Percentiles rank a stretch among this genome's conserved stretches.
Evolutionary conservation across 805 yeast species (phyloP).

Genomic region (Saccharomycopsis sp.): DNA sequence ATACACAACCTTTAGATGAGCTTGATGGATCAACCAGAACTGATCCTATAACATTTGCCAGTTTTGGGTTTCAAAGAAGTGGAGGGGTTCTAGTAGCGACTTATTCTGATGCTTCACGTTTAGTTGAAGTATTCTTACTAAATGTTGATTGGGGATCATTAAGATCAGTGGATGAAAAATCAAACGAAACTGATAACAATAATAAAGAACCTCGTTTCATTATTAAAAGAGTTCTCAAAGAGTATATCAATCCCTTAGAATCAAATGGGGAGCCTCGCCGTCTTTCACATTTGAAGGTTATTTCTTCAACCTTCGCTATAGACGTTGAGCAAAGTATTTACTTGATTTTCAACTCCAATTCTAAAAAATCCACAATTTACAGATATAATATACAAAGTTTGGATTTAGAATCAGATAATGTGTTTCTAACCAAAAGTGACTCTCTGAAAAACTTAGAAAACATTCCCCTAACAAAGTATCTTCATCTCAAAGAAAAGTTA

Average conservation of each 20-base stretch:
- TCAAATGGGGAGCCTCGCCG: slow-evolving; percentile 19
- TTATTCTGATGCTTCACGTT: slow-evolving; percentile 27
- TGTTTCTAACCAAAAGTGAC: no score
- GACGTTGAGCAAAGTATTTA: slow-evolving; percentile 34
- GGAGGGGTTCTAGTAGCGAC: slow-evolving; percentile 35
- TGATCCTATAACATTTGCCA: slow-evolving; percentile 26
- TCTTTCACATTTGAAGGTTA: slow-evolving; percentile 27
- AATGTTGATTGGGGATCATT: slow-evolving; percentile 48
- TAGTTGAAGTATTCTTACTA: slow-evolving; percentile 33
- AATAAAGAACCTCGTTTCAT: slow-evolving; percentile 38
- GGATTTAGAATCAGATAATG: no score
- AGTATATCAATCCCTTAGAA: slow-evolving; percentile 16
- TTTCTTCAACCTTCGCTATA: slow-evolving; percentile 32
- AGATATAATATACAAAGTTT: neutral
- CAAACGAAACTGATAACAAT: slow-evolving; percentile 17
- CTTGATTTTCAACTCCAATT: slow-evolving; percentile 6
- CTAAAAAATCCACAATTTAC: neutral
- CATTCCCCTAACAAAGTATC: no score
- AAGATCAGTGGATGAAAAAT: slow-evolving; percentile 12
- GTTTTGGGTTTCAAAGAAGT: slow-evolving; percentile 43
- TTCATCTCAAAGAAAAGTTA: slow-evolving; percentile 4
- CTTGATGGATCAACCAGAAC: neutral
- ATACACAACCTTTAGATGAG: slow-evolving; percentile 25
- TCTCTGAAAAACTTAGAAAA: no score
- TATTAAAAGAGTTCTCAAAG: slow-evolving; percentile 25